phyloP scores from a whole-genome alignment of 2,329 filamentous ascomycete genomes.

The Phaeoacremonium minimum region DNA sequence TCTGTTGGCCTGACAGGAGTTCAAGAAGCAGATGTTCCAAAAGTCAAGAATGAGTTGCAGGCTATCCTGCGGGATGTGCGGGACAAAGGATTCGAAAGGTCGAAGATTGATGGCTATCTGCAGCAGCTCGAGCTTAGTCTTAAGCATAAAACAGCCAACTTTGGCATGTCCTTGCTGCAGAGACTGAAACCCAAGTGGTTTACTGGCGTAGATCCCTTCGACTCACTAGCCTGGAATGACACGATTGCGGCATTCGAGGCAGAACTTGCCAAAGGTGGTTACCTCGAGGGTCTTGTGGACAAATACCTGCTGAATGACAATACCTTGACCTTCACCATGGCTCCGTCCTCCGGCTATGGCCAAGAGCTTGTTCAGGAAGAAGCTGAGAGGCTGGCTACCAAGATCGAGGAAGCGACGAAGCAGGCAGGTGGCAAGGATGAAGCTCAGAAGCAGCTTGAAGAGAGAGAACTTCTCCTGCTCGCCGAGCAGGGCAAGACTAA shows the following conservation, averaged over 20 bases:
- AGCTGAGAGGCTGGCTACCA: constrained; percentile 64
- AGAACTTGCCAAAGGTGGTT: constrained; percentile 69
- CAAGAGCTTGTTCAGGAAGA: constrained; percentile 75
- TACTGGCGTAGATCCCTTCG: constrained; percentile 88
- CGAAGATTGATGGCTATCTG: constrained; percentile 89
- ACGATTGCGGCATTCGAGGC: constrained; percentile 79
- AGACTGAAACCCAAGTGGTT: constrained; percentile 92
- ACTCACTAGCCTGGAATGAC: constrained; percentile 87
- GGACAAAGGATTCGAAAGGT: constrained; percentile 76
- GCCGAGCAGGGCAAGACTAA: constrained; percentile 80
- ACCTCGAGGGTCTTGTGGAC: constrained; percentile 79
- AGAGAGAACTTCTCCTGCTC: constrained; percentile 75
- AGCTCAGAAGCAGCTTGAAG: constrained; percentile 67
- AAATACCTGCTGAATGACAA: constrained; percentile 89
- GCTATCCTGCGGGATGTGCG: constrained; percentile 67
- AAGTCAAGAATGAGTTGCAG: constrained; percentile 70
- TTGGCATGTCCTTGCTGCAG: constrained; percentile 87
- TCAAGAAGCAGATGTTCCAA: constrained; percentile 70
- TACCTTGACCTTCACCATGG: constrained; percentile 90
- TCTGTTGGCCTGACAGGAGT: constrained; percentile 92
- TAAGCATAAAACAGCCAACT: constrained; percentile 95
- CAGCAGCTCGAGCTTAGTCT: constrained; percentile 90
- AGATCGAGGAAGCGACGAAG: constrained; percentile 67
- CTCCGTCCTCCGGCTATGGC: constrained; percentile 71
- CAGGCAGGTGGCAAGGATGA: constrained; percentile 67